Conservation (phyloP, 2,329 filamentous ascomycete species). For the Microascus cirrosus region DNA sequence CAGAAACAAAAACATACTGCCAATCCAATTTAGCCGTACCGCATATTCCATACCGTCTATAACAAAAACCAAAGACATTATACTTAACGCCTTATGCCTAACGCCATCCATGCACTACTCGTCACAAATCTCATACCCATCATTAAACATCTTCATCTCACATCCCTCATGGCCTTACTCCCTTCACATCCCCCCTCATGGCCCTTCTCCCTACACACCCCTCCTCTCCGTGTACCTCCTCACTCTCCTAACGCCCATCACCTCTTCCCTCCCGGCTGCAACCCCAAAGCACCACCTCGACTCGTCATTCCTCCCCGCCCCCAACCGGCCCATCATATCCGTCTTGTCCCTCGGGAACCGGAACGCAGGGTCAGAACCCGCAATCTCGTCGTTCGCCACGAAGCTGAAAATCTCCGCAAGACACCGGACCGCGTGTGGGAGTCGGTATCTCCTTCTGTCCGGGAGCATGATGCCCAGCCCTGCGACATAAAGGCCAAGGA, state of each 20-base stretch:
- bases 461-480: constrained; percentile 53
- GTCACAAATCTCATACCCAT: neutral
- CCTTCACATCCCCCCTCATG: neutral
- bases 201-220: constrained; percentile 7
- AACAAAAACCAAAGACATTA: too few relatives aligned
- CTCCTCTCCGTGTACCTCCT: constrained; percentile 32
- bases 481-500: constrained; percentile 60
- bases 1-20: too few relatives aligned
- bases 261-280: constrained; percentile 25
- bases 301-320: constrained; percentile 37
- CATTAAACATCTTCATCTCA: neutral
- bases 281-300: constrained; percentile 41
- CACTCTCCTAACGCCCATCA: constrained; percentile 31
- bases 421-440: constrained; percentile 63
- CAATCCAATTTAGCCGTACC: too few relatives aligned
- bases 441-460: constrained; percentile 44
- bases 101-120: neutral
- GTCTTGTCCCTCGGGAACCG: constrained; percentile 53
- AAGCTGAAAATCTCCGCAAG: constrained; percentile 72
- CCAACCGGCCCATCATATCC: constrained; percentile 59
- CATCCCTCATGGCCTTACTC: neutral
- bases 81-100: neutral
- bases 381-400: constrained; percentile 53
- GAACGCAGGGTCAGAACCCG: constrained; percentile 65
- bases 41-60: too few relatives aligned